Conservation (phyloP, 176 grass and related monocot species). For the Miscanthus lutarioriparius region DNA sequence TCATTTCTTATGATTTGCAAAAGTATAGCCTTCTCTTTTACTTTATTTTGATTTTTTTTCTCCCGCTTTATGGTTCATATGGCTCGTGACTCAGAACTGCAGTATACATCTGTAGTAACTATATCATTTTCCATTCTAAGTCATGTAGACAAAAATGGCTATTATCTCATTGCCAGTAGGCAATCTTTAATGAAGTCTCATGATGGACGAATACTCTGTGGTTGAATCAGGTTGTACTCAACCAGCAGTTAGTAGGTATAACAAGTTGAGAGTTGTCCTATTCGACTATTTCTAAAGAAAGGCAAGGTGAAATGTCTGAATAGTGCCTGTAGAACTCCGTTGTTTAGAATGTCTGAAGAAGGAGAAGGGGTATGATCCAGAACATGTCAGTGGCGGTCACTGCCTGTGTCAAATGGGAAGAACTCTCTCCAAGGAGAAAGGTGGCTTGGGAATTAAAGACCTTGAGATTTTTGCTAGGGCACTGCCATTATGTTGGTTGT, state of each 20-base stretch:
- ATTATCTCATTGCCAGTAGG: not conserved
- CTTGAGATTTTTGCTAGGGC: not conserved
- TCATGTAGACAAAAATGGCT: not conserved
- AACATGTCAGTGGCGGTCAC: not conserved
- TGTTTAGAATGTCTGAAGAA: not conserved
- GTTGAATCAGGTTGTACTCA: slow-evolving; percentile 11
- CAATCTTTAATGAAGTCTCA: not conserved
- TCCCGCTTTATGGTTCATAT: not conserved
- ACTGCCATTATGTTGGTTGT: not conserved
- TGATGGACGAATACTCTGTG: slow-evolving; percentile 27
- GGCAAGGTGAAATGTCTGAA: slow-evolving; percentile 15
- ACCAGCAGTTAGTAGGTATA: not conserved
- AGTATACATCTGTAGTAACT: not conserved
- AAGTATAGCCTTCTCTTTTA: not conserved
- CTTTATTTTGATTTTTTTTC: not conserved
- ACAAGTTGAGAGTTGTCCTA: not conserved
- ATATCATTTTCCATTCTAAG: not conserved
- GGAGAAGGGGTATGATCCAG: not conserved
- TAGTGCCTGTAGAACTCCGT: not conserved
- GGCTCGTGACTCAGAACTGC: not conserved
- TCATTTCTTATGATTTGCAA: not conserved
- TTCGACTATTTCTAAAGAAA: not conserved
- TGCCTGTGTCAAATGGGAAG: not conserved
- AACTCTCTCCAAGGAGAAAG: not conserved
- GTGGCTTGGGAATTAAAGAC: not conserved